Evolutionary conservation across 768 basidiomycete species (phyloP), one percentile per base, ranked within the genome.

Genomic region (Podaxis carcinomalis): DNA sequence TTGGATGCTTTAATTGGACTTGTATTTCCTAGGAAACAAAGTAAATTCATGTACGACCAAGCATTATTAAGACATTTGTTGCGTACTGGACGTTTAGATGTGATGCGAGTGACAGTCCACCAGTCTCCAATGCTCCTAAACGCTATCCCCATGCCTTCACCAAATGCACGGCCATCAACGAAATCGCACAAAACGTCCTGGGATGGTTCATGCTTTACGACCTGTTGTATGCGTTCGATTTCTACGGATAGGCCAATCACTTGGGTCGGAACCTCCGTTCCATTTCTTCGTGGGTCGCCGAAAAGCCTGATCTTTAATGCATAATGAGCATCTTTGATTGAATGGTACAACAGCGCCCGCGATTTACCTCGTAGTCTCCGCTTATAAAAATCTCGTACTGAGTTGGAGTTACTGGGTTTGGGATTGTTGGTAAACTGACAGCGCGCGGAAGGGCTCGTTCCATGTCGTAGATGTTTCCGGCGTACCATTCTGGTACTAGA

Each of bases 381-480:
- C 89, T 89, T 55, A 95, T 75, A 62, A 90, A 83, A 2, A 95
- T 67, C 56, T 88, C 80, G 65, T 92, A 94, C 16, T 68, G 76
- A 19, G 80, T 87, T 39, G 80, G 81, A 14, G 64, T 53, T 1
- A 62, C 72, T 3, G 62, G 25, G 19, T 76, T 83, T 0, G 82
- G 84, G 13, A 71, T 66, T 2, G 66, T 68, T 32, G 86, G 89
- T 50, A 89, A 75, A 25, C 69, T 70, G 36, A 87, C 78, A 36
- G 74, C 60, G 59, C 81, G 83, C 14, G 78, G 76, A 10, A 83
- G 77, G 19, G 83, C 73, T 28, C 75, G 74, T 60, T 84, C 80
- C 72, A 89, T 77, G 23, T 77, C 76, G 69, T 96, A 96, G n/a
- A 96, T 86, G 69, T 96, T 92, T 36, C 92, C 93, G n/a, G 83